Conservation (phyloP, 108 stramenopile genomes). For the Pseudonitzschia multistriata region DNA sequence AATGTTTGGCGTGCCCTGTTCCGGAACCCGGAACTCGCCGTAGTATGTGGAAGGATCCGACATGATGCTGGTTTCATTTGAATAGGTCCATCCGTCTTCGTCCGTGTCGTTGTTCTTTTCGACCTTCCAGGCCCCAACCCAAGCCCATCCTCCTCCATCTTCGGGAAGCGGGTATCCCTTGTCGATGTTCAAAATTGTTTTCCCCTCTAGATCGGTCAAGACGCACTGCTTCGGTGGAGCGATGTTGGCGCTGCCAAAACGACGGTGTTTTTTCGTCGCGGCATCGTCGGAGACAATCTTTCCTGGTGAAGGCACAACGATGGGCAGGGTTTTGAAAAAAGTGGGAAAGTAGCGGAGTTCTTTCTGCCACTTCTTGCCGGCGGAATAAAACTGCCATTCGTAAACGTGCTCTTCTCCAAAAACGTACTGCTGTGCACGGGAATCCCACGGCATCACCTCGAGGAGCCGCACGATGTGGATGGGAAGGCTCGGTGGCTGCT, state of each 20-base stretch:
- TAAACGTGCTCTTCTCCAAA: constrained; percentile 50
- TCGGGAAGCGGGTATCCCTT: constrained; percentile 56
- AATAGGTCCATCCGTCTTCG: constrained; percentile 55
- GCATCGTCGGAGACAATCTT: constrained; percentile 24
- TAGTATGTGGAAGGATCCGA: constrained; percentile 20
- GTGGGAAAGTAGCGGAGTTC: constrained; percentile 36
- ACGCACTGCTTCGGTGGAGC: constrained; percentile 43
- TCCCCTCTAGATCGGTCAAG: constrained; percentile 38
- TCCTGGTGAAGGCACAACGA: constrained; percentile 30
- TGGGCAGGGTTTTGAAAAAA: constrained; percentile 44
- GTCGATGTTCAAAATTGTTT: constrained; percentile 41
- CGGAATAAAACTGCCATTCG: constrained; percentile 57
- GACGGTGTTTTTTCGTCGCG: constrained; percentile 12
- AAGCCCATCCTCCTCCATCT: constrained; percentile 54
- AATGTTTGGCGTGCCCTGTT: constrained; percentile 22
- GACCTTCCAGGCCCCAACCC: constrained; percentile 55
- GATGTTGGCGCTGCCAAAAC: constrained; percentile 6
- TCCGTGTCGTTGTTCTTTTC: constrained; percentile 40
- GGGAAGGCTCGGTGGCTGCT: constrained; percentile 28
- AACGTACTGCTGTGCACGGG: constrained; percentile 35
- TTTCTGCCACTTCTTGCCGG: constrained; percentile 43
- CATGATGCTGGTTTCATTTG: constrained; percentile 24
- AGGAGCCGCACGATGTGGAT: constrained; percentile 54
- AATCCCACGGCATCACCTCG: constrained; percentile 66
- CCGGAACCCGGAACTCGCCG: constrained; percentile 25